phyloP scores from a whole-genome alignment of 2,329 filamentous ascomycete species.

The Ophiocordyceps camponoti-saundersi region DNA sequence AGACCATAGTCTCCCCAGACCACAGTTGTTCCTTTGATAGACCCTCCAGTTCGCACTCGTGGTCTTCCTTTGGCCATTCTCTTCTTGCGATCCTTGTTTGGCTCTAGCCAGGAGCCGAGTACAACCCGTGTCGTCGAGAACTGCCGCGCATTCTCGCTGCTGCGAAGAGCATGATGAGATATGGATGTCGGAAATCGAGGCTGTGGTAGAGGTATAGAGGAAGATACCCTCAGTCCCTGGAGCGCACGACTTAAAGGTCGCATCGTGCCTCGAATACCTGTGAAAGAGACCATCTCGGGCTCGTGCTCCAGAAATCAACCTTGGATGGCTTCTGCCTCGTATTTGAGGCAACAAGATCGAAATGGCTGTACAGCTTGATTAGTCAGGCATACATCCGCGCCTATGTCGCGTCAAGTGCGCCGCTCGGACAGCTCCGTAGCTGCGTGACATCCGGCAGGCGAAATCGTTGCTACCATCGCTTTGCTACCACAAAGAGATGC shows the following conservation, averaged over 20 bases:
- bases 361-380: neutral
- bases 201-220: conserved; percentile 21
- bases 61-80: conserved; percentile 87
- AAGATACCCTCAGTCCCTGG: conserved; percentile 28
- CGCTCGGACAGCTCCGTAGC: neutral
- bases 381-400: neutral
- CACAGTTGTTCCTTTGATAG: conserved; percentile 81
- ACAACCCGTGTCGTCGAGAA: conserved; percentile 54
- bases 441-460: neutral
- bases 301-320: conserved; percentile 13
- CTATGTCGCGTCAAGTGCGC: neutral
- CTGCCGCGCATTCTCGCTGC: conserved; percentile 32
- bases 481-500: conserved; percentile 34
- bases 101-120: conserved; percentile 65
- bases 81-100: conserved; percentile 56
- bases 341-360: conserved; percentile 5
- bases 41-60: conserved; percentile 79
- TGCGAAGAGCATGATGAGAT: conserved; percentile 12
- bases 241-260: conserved; percentile 34
- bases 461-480: neutral
- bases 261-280: conserved; percentile 18
- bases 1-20: conserved; percentile 94
- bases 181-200: conserved; percentile 14
- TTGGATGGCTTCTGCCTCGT: conserved; percentile 10
- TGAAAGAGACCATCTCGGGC: neutral